Evolutionary conservation across 768 basidiomycete genomes (phyloP).

Genomic region (Astraeus odoratus): DNA sequence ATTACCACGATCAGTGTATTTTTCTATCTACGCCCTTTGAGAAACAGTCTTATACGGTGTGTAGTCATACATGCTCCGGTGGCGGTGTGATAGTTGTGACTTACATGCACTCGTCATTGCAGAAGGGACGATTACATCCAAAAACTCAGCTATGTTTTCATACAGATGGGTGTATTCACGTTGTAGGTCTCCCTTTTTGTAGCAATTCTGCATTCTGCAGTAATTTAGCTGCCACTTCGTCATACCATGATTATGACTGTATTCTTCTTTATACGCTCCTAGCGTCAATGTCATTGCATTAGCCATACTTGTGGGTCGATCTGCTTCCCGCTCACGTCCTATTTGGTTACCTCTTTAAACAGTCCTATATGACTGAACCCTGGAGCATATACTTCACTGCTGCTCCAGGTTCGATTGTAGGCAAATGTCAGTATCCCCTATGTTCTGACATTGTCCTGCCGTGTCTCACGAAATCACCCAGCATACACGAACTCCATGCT

Average conservation of each 20-base stretch:
- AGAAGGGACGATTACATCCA: conserved; percentile 10
- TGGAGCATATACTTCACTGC: conserved; percentile 4
- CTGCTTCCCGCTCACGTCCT: neutral
- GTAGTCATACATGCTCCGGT: neutral
- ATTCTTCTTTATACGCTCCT: neutral
- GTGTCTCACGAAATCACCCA: neutral
- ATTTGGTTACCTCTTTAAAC: neutral
- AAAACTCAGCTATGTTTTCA: conserved; percentile 9
- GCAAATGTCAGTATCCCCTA: conserved; percentile 11
- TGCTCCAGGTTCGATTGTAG: conserved; percentile 8
- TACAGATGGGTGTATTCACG: conserved; percentile 16
- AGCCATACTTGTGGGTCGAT: conserved; percentile 7
- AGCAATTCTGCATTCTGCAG: neutral
- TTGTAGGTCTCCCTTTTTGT: conserved; percentile 7
- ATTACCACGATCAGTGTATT: conserved; percentile 12
- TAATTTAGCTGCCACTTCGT: neutral
- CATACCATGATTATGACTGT: neutral
- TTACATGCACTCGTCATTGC: neutral
- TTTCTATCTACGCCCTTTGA: conserved; percentile 11
- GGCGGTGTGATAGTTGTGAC: neutral
- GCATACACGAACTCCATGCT: conserved; percentile 20
- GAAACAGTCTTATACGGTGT: conserved; percentile 2
- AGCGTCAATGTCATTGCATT: conserved; percentile 9
- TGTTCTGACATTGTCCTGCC: neutral
- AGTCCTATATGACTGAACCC: conserved; percentile 10